Evolutionary conservation across 371 early-diverging fungal species (phyloP).

Genomic region (Mycotypha africana): DNA sequence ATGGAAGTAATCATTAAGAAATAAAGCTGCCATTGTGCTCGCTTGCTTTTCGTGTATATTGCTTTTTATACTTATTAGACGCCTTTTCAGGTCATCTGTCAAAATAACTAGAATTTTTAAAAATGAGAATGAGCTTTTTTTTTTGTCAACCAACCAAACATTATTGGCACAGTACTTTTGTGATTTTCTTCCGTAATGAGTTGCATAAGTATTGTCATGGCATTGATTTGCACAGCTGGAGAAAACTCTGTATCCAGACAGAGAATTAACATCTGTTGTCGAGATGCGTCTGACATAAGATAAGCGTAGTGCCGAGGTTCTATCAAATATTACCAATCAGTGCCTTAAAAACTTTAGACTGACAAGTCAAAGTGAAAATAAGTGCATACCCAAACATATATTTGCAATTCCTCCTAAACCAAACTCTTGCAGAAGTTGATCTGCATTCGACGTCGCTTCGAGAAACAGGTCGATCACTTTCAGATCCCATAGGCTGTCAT

Average conservation of each 20-base stretch:
- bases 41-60: not conserved
- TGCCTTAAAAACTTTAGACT: no score
- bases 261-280: constrained; percentile 11
- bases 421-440: constrained; percentile 37
- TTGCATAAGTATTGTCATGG: constrained; percentile 36
- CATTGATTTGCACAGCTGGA: constrained; percentile 24
- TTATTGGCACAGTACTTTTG: constrained; percentile 3
- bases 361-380: no score
- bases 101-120: constrained; percentile 9
- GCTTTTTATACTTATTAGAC: not conserved
- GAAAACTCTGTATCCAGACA: constrained; percentile 15
- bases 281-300: constrained; percentile 21
- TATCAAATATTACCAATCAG: not conserved
- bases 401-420: constrained; percentile 53
- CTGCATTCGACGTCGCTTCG: constrained; percentile 21
- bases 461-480: constrained; percentile 46
- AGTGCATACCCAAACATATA: constrained; percentile 42
- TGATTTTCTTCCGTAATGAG: constrained; percentile 19
- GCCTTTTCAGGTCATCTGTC: constrained; percentile 11
- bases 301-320: constrained; percentile 33
- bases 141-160: no score
- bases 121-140: not conserved
- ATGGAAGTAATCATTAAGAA: constrained; percentile 28
- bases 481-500: constrained; percentile 39
- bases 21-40: constrained; percentile 19